These are phyloP conservation scores for Aphanocladium album DNA, from an alignment of 2,329 filamentous ascomycete species.

Conservation along the genomic window DNA sequence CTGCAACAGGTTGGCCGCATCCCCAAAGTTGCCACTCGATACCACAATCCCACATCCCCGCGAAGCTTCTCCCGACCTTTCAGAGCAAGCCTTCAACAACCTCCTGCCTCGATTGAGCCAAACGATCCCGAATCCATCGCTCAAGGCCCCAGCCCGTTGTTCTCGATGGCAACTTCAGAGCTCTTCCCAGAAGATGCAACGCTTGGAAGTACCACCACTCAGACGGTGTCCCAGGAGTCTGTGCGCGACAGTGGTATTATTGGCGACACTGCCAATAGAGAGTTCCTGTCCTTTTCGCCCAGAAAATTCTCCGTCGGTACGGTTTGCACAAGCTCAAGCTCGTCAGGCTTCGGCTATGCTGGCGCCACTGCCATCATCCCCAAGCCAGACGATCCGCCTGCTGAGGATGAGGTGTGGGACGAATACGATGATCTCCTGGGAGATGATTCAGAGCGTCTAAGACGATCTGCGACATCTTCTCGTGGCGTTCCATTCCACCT, in stretches of 20 bases:
- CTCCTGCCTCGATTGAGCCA: conserved; percentile 24
- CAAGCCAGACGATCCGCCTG: conserved; percentile 54
- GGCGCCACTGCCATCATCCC: conserved; percentile 62
- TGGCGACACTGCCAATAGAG: conserved; percentile 27
- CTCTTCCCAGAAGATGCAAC: conserved; percentile 32
- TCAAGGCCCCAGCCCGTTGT: conserved; percentile 42
- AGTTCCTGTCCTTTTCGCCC: conserved; percentile 71
- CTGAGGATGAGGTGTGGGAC: conserved; percentile 87
- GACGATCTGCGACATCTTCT: conserved; percentile 51
- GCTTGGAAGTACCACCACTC: conserved; percentile 26
- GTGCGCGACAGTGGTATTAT: not conserved
- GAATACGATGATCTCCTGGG: conserved; percentile 89
- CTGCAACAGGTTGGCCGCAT: conserved; percentile 81
- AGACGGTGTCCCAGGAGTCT: conserved; percentile 18
- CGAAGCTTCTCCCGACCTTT: conserved; percentile 87
- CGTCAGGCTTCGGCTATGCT: conserved; percentile 57
- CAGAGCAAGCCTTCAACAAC: conserved; percentile 42
- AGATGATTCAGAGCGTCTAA: conserved; percentile 44
- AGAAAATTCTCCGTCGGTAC: conserved; percentile 66
- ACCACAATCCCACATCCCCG: conserved; percentile 61
- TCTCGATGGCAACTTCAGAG: conserved; percentile 35
- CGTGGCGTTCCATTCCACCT: conserved; percentile 52
- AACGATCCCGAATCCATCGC: conserved; percentile 37
- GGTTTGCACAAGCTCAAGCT: conserved; percentile 51
- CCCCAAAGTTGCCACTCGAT: conserved; percentile 69